Conservation (phyloP, 805 yeast species). For the Ogataea populi-albae region DNA sequence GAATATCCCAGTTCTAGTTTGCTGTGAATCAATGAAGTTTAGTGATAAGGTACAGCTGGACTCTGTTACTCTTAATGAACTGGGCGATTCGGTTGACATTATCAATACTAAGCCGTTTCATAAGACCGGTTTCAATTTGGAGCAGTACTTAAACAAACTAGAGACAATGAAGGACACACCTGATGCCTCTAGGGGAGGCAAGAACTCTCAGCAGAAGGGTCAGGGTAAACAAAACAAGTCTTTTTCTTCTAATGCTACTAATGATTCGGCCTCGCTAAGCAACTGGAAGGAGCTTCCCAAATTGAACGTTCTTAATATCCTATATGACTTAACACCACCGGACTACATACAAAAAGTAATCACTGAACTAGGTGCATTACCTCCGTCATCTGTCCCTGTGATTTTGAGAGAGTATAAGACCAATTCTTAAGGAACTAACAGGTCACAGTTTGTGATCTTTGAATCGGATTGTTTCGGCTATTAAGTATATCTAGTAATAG, state of each 20-base stretch:
- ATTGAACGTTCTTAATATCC: slow-evolving; percentile 73
- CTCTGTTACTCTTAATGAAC: slow-evolving; percentile 90
- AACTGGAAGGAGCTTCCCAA: slow-evolving; percentile 64
- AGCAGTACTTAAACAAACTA: slow-evolving; percentile 52
- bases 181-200: slow-evolving; percentile 16
- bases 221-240: slow-evolving; percentile 19
- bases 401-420: slow-evolving; percentile 86
- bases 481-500: no score
- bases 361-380: slow-evolving; percentile 93
- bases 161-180: slow-evolving; percentile 28
- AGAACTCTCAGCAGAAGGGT: slow-evolving; percentile 28
- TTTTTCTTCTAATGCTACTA: slow-evolving; percentile 14
- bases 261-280: slow-evolving; percentile 41
- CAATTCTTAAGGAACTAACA: slow-evolving; percentile 20
- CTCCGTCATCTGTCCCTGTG: slow-evolving; percentile 98
- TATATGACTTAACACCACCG: slow-evolving; percentile 94
- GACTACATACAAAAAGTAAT: slow-evolving; percentile 90
- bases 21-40: slow-evolving; percentile 93
- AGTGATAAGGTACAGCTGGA: slow-evolving; percentile 94
- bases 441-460: no score
- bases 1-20: slow-evolving; percentile 90
- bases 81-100: slow-evolving; percentile 76
- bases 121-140: slow-evolving; percentile 60
- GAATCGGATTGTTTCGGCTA: no score
- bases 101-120: slow-evolving; percentile 55